Base-by-base conservation (phyloP, 139 green algal species). In the Coelastrella sp. region DNA sequence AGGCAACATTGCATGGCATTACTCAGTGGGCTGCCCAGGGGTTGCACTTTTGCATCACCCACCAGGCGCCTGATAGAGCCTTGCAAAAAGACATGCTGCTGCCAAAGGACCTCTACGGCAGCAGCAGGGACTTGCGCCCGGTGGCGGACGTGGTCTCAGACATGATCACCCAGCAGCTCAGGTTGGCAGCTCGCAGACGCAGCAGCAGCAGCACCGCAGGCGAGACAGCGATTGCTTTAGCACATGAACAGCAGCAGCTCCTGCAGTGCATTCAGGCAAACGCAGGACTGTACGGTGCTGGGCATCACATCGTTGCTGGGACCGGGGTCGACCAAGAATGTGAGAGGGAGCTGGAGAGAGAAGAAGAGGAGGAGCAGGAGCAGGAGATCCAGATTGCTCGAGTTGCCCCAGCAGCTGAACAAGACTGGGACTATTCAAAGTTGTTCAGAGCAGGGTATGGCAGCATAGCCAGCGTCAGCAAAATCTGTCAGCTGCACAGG, bases 291-390 rank as follows among this genome's bases (percentile, higher is more conserved):
- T 58, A 16, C 58, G 71, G 8, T 3, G n/a, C 66, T 14, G 80
- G 80, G 19, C 59, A 86, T 22, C 8, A 14, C 17, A 60, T 86
- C 22, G 59, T 86, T 6, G 80, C 80, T 59, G 59, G 80, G 4
- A 19, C 23, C 14, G 80, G 80, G 4, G 59, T 74, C 4, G 47
- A 86, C 57, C 59, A 86, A 22, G 80, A 86, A 14, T 73, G 59
- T 56, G 80, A 86, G 58, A 54, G 80, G 6, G 80, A 96, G 91
- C 71, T 94, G 73, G 82, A 95, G 84, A 74, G 91, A n/a, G 93
- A 95, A 80, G 92, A 94, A 86, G 91, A 95, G 87, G 61, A 94
- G 75, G 92, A 95, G 89, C 20, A 93, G 90, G 91, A 95, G 87
- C 58, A 80, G 32, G 90, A 95, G 89, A 14, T 83, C 64, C 74